These are phyloP conservation scores for Naumovozyma baii DNA, from an alignment of 805 yeast genomes.

Conservation along the genomic window DNA sequence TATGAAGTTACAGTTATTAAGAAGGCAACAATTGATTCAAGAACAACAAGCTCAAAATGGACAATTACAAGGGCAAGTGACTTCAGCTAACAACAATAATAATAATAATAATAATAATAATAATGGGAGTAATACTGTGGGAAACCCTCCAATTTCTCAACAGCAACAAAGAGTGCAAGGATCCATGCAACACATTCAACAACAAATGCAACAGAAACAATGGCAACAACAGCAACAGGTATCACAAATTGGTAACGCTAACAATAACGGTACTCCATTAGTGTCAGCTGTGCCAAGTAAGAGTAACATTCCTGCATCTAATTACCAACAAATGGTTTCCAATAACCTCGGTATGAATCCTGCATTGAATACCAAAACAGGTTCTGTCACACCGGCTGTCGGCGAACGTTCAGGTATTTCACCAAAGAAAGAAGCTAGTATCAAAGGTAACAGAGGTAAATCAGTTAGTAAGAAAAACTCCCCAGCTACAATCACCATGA, in stretches of 20 bases:
- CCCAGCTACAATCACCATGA: constrained; percentile 4
- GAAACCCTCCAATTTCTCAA: constrained; percentile 10
- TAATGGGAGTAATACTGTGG: constrained; percentile 4
- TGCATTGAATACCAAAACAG: neutral
- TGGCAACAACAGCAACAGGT: constrained; percentile 15
- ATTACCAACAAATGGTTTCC: constrained; percentile 1
- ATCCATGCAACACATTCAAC: constrained; percentile 21
- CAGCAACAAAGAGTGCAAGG: constrained; percentile 21
- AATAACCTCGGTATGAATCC: neutral
- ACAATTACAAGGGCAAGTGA: constrained; percentile 6
- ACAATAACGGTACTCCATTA: constrained; percentile 4
- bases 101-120: constrained; percentile 8
- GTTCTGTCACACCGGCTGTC: neutral
- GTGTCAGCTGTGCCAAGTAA: neutral
- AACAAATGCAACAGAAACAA: constrained; percentile 23
- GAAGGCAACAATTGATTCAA: constrained; percentile 33
- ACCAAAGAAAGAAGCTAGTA: neutral
- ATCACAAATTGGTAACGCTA: constrained; percentile 7
- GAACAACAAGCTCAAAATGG: constrained; percentile 17
- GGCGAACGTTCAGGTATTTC: neutral
- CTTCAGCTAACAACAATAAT: constrained; percentile 17
- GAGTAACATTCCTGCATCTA: neutral
- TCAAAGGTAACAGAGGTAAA: constrained; percentile 2
- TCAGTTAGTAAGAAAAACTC: constrained; percentile 6
- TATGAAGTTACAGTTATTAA: constrained; percentile 52